These are phyloP conservation scores for Brachypodium distachyon DNA, from an alignment of 202 grass and related monocot genomes.

Conservation along the genomic window DNA sequence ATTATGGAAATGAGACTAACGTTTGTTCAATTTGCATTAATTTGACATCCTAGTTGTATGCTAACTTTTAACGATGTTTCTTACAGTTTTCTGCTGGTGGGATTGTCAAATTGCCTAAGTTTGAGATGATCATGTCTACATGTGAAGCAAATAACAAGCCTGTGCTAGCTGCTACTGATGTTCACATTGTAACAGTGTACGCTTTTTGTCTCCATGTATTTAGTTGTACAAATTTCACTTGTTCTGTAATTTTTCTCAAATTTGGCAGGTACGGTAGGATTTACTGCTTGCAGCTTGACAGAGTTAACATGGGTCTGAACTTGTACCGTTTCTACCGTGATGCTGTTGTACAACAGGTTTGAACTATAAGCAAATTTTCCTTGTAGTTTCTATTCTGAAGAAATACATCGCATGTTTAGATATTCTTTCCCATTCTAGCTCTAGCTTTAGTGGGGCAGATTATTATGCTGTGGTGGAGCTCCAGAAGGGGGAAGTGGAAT, in stretches of 20 bases:
- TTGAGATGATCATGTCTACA: slow-evolving; percentile 94
- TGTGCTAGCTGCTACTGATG: slow-evolving; percentile 80
- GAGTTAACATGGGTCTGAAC: slow-evolving; percentile 66
- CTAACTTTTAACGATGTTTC: neutral
- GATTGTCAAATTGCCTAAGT: slow-evolving; percentile 81
- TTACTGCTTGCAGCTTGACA: slow-evolving; percentile 94
- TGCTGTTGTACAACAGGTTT: slow-evolving; percentile 98
- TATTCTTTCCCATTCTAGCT: neutral
- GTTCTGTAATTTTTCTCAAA: slow-evolving; percentile 18
- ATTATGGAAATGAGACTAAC: neutral
- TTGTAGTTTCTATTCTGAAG: neutral
- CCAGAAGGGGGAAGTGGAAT: too few species aligned
- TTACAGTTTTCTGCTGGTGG: slow-evolving; percentile 86
- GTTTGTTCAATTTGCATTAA: neutral
- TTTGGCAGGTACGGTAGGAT: slow-evolving; percentile 91
- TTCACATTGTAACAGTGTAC: slow-evolving; percentile 95
- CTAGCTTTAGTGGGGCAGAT: neutral
- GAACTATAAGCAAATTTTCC: neutral
- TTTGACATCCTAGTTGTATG: neutral
- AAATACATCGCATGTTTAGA: slow-evolving; percentile 4
- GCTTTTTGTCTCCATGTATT: neutral
- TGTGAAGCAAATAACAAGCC: slow-evolving; percentile 86
- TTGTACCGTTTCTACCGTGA: slow-evolving; percentile 94
- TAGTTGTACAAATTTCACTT: neutral
- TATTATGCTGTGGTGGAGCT: too few species aligned